These are phyloP conservation scores for Beauveria medogensis DNA, from an alignment of 2,329 filamentous ascomycete species.

Conservation along the genomic window DNA sequence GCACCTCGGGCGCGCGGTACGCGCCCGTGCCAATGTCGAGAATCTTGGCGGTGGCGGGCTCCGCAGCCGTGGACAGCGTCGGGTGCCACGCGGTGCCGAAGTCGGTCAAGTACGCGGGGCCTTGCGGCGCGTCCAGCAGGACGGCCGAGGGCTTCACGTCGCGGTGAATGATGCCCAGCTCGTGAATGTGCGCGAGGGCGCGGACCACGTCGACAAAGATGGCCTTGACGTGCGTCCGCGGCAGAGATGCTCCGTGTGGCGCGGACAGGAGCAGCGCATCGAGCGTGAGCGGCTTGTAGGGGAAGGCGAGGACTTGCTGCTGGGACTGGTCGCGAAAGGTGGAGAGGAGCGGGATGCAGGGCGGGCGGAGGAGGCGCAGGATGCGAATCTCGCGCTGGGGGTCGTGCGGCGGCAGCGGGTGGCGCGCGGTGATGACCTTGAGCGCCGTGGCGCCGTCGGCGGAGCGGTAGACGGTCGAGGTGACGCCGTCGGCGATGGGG, in stretches of 20 bases:
- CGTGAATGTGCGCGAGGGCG: slow-evolving; percentile 65
- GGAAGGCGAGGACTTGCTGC: slow-evolving; percentile 73
- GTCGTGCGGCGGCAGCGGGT: slow-evolving; percentile 73
- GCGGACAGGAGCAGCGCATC: slow-evolving; percentile 52
- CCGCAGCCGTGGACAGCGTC: slow-evolving; percentile 46
- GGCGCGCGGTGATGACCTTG: slow-evolving; percentile 74
- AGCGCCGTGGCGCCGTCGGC: slow-evolving; percentile 48
- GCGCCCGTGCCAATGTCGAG: slow-evolving; percentile 89
- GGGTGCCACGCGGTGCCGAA: slow-evolving; percentile 89
- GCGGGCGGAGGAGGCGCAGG: slow-evolving; percentile 48
- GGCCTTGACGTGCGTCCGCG: slow-evolving; percentile 23
- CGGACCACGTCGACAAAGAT: slow-evolving; percentile 61
- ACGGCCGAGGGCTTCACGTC: slow-evolving; percentile 93
- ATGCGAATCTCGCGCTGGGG: slow-evolving; percentile 72
- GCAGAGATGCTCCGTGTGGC: slow-evolving; percentile 18
- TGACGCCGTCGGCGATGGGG: slow-evolving; percentile 59
- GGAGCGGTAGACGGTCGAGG: slow-evolving; percentile 75
- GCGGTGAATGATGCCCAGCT: slow-evolving; percentile 73
- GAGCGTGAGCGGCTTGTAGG: slow-evolving; percentile 70
- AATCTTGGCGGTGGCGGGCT: slow-evolving; percentile 65
- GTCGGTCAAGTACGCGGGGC: slow-evolving; percentile 74
- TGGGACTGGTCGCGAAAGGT: slow-evolving; percentile 65
- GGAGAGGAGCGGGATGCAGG: slow-evolving; percentile 60
- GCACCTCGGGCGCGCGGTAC: slow-evolving; percentile 81
- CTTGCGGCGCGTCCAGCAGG: slow-evolving; percentile 57